phyloP scores from a whole-genome alignment of 169 alveolate genomes.

The Eimeria acervulina region DNA sequence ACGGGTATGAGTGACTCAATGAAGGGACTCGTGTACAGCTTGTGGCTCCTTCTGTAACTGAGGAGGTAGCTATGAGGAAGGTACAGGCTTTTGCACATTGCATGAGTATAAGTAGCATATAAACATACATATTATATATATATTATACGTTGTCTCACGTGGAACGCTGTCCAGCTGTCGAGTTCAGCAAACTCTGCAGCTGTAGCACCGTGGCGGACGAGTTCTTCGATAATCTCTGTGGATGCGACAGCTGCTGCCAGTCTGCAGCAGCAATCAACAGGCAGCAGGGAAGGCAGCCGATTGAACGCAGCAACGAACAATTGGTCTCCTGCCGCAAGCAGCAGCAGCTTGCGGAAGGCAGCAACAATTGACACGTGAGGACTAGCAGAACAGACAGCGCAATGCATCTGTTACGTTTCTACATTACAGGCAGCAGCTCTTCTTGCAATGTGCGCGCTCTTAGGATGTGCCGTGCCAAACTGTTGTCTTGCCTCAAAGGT shows the following conservation, averaged over 20 bases:
- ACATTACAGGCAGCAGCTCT: background rate
- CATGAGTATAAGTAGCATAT: background rate
- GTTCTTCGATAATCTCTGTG: background rate
- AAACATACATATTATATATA: too few species aligned
- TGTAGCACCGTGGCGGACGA: background rate
- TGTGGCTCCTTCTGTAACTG: too few species aligned
- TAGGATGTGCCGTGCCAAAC: background rate
- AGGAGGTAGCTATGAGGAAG: background rate
- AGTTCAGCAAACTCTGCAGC: conserved; percentile 1
- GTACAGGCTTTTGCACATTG: background rate
- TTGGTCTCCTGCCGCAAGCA: background rate
- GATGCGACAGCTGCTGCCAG: conserved; percentile 49
- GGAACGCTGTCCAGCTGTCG: conserved; percentile 61
- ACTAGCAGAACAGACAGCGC: background rate
- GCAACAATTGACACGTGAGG: background rate
- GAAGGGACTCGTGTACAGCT: background rate
- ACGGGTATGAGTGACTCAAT: background rate
- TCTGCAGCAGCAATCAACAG: conserved; percentile 3
- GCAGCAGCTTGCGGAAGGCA: conserved; percentile 11
- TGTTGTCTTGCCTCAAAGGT: conserved; percentile 34
- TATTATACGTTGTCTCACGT: conserved; percentile 14
- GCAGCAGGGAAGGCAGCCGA: background rate
- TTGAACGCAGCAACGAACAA: background rate
- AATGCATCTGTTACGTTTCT: background rate
- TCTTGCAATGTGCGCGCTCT: background rate